A percentile compares a stretch with the other conserved stretches of the same genome.
Conservation (phyloP, 2,329 filamentous ascomycete species). For the Diaporthe citri region DNA sequence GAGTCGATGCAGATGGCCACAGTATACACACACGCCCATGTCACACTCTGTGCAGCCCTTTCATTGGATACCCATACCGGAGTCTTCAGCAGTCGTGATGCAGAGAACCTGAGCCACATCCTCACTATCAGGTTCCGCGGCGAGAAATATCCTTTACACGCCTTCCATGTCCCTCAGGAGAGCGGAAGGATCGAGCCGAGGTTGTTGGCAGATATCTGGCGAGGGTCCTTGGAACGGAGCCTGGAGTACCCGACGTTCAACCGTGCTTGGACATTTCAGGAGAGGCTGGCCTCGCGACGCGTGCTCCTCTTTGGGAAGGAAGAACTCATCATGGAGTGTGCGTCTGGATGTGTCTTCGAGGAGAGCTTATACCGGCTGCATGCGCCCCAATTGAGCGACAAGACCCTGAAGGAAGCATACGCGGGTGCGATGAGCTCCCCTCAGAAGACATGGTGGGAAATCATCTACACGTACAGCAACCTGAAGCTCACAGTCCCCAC, state of each 20-base stretch:
- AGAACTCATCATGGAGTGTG: slow-evolving; percentile 27
- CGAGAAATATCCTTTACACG: neutral
- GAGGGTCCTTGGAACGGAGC: neutral
- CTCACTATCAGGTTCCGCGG: neutral
- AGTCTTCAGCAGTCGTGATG: neutral
- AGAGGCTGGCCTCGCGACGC: slow-evolving; percentile 24
- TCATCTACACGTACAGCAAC: slow-evolving; percentile 1
- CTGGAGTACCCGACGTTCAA: neutral
- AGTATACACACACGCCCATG: slow-evolving; percentile 21
- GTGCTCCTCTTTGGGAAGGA: slow-evolving; percentile 16
- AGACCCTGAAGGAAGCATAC: slow-evolving; percentile 3
- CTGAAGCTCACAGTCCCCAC: slow-evolving; percentile 11
- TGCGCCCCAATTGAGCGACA: neutral
- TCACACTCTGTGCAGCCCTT: slow-evolving; percentile 9
- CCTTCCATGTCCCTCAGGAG: slow-evolving; percentile 5
- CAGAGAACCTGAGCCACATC: neutral
- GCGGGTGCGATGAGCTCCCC: neutral
- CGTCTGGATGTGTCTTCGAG: neutral
- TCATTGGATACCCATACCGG: neutral
- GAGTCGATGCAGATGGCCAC: slow-evolving; percentile 23
- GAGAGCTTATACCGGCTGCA: neutral
- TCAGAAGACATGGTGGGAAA: neutral
- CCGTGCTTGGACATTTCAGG: slow-evolving; percentile 24
- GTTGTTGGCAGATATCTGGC: neutral
- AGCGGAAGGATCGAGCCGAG: slow-evolving; percentile 8